A percentile compares a stretch with the other conserved stretches of the same genome.
Evolutionary conservation across 164 flowering plant species (phyloP).

Genomic region (Vitis vinifera): DNA sequence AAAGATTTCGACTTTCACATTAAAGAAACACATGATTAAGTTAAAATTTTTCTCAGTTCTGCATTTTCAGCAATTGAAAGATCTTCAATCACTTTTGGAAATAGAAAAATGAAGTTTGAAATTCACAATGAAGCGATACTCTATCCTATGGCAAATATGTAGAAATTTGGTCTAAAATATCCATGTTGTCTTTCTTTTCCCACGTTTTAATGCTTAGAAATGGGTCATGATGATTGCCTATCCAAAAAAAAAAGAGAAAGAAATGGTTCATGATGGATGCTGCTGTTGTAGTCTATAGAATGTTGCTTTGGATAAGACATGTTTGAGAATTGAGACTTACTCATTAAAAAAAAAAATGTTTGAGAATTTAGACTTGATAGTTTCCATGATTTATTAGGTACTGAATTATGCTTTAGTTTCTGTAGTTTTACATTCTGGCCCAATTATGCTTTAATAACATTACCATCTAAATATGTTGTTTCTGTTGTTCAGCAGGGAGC

Average conservation of each 20-base stretch:
- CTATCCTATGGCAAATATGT: background rate
- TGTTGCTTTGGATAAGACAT: too few species aligned
- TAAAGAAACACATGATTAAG: background rate
- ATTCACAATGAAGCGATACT: background rate
- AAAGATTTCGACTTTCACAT: too few species aligned
- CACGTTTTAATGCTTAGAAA: background rate
- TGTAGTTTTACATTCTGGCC: background rate
- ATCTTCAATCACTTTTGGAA: too few species aligned
- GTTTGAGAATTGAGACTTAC: too few species aligned
- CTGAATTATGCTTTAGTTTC: background rate
- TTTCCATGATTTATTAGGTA: background rate
- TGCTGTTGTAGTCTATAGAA: background rate
- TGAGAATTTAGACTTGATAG: too few species aligned
- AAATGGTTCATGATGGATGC: background rate
- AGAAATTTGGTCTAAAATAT: background rate
- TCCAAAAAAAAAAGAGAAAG: too few species aligned
- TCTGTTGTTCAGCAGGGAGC: slow-evolving; percentile 18
- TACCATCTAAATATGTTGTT: too few species aligned
- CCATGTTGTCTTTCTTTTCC: background rate
- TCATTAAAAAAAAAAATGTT: too few species aligned
- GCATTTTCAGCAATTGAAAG: too few species aligned
- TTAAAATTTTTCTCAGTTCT: background rate
- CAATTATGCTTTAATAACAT: background rate
- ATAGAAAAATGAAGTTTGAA: background rate
- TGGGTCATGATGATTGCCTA: background rate